These are phyloP conservation scores for Hansenula sp. DNA, from an alignment of 1,139 yeast genomes.

Conservation along the genomic window DNA sequence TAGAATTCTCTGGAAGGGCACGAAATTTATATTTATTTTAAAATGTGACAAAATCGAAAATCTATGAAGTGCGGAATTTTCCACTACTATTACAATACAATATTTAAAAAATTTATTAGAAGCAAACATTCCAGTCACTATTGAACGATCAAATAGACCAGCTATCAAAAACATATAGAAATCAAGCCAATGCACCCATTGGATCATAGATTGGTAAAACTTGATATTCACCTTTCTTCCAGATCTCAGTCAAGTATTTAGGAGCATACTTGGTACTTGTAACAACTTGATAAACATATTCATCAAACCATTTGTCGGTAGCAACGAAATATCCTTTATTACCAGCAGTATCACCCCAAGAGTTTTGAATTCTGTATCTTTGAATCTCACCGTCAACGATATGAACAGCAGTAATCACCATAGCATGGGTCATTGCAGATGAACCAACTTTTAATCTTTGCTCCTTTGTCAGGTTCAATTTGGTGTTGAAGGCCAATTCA, in stretches of 20 bases:
- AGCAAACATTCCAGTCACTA: no score
- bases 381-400: slow-evolving; percentile 53
- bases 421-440: slow-evolving; percentile 82
- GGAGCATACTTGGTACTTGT: slow-evolving; percentile 54
- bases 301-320: slow-evolving; percentile 79
- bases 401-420: slow-evolving; percentile 76
- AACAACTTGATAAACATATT: slow-evolving; percentile 78
- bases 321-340: slow-evolving; percentile 70
- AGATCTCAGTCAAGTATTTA: slow-evolving; percentile 41
- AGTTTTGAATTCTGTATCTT: slow-evolving; percentile 80
- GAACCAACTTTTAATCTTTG: slow-evolving; percentile 51
- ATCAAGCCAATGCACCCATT: slow-evolving; percentile 73
- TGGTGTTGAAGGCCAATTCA: slow-evolving; percentile 51
- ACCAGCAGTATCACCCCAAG: slow-evolving; percentile 78
- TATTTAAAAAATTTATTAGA: no score
- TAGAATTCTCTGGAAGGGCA: background rate
- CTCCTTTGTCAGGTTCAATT: slow-evolving; percentile 51
- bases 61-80: no score
- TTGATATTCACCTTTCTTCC: slow-evolving; percentile 36
- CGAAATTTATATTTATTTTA: no score
- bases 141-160: no score
- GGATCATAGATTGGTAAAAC: slow-evolving; percentile 79
- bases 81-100: no score
- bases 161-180: background rate
- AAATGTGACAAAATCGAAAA: no score